Evolutionary conservation across 352 stramenopile species (phyloP), one percentile per base, ranked within the genome.

Genomic region (Globisporangium echinulatum): DNA sequence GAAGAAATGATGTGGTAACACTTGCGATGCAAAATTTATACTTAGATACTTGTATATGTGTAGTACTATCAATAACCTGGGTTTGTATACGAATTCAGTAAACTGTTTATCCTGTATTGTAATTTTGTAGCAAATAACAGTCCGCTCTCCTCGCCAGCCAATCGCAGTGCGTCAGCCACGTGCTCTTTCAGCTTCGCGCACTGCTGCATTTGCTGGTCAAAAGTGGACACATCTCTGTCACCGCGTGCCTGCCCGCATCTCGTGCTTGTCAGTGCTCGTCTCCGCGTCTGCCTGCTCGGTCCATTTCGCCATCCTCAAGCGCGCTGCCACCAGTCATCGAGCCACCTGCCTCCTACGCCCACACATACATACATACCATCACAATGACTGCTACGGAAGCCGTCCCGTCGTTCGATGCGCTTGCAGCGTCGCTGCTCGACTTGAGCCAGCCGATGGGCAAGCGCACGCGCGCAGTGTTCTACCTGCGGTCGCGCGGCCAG

Each of bases 391-490:
- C 49, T 15, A 67, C 68, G 51, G 67, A 66, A 47, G 65, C 46
- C 40, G 69, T 67, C n/a, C 83, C 83, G 13, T 74, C 67, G 54
- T 91, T 87, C 42, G 80, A 92, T 37, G 66, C 70, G 39, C 75
- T 93, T 10, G 65, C 68, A 39, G 66, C 74, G 39, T 72, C 77
- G 40, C 56, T 97, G 40, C 69, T 96, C 36, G 84, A 97, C 66
- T 61, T 90, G 15, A 75, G 57, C n/a, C 69, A 96, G 68, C 86
- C 88, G 43, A 78, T 94, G 53, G 79, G 82, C 52, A 96, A 97
- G 73, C 88, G 92, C 66, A 98, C 92, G 52, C 90, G 92, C 61
- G 87, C 90, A 15, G 89, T 96, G 39, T 98, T 98, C 70, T 94
- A 96, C 69, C 69, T 97, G 59, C 83, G 90, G 57, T 90, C 89